Evolutionary conservation across 352 stramenopile genomes (phyloP).

Genomic region (Pythium sp.): DNA sequence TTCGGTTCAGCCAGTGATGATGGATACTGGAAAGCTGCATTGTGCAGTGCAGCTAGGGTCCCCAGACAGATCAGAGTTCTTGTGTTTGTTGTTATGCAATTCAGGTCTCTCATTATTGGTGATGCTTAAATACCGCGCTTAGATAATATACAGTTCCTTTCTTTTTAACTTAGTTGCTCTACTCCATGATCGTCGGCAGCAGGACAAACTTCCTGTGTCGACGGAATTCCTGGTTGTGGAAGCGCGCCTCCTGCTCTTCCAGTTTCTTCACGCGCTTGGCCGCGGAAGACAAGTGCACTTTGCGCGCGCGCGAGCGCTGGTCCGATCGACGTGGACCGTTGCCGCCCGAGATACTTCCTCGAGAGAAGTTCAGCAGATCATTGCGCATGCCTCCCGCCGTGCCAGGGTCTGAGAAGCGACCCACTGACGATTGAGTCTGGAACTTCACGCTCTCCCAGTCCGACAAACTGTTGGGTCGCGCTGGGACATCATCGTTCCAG

Average conservation of each 20-base stretch:
- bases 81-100: not conserved
- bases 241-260: conserved; percentile 77
- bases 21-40: not conserved
- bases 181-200: conserved; percentile 47
- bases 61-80: not conserved
- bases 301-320: conserved; percentile 40
- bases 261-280: conserved; percentile 82
- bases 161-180: conserved; percentile 20
- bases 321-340: conserved; percentile 39
- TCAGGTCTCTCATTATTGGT: not conserved
- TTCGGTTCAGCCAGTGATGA: not conserved
- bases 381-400: conserved; percentile 33
- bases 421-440: conserved; percentile 32
- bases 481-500: conserved; percentile 45
- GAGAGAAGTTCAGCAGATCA: conserved; percentile 68
- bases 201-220: conserved; percentile 36
- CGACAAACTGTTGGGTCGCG: conserved; percentile 34
- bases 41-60: no score
- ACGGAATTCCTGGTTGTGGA: conserved; percentile 34
- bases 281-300: conserved; percentile 75
- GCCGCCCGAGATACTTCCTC: conserved; percentile 41
- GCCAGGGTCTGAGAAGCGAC: conserved; percentile 72
- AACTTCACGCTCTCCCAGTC: conserved; percentile 51
- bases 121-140: conserved; percentile 14
- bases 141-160: conserved; percentile 8